Evolutionary conservation across 805 yeast genomes (phyloP).

Genomic region (Candida namnaoensis): DNA sequence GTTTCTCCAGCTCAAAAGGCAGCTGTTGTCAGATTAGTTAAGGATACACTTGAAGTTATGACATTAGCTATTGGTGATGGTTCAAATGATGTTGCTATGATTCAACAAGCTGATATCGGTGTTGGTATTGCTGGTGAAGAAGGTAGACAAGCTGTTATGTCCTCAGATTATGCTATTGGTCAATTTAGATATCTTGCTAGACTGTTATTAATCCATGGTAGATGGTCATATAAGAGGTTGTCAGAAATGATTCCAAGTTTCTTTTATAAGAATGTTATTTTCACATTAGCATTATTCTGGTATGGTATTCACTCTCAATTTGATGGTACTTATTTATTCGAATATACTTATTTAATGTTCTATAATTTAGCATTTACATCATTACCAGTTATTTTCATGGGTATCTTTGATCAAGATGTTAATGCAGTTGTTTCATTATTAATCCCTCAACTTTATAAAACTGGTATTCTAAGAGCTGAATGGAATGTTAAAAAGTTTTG

Average conservation of each 20-base stretch:
- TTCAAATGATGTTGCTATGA: slow-evolving; percentile 86
- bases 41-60: slow-evolving; percentile 68
- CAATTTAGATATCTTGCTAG: slow-evolving; percentile 69
- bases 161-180: slow-evolving; percentile 80
- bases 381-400: slow-evolving; percentile 69
- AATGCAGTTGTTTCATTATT: slow-evolving; percentile 56
- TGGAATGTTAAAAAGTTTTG: slow-evolving; percentile 64
- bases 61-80: slow-evolving; percentile 87
- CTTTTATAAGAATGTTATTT: slow-evolving; percentile 72
- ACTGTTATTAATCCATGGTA: slow-evolving; percentile 66
- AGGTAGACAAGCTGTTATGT: slow-evolving; percentile 86
- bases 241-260: slow-evolving; percentile 80
- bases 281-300: slow-evolving; percentile 71
- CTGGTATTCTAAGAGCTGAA: slow-evolving; percentile 65
- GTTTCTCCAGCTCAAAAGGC: slow-evolving; percentile 88
- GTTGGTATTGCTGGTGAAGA: slow-evolving; percentile 91
- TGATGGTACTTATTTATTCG: slow-evolving; percentile 75
- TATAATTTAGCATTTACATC: slow-evolving; percentile 81
- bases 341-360: slow-evolving; percentile 73
- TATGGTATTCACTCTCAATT: slow-evolving; percentile 66
- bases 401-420: slow-evolving; percentile 77
- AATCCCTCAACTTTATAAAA: slow-evolving; percentile 67
- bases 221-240: slow-evolving; percentile 80
- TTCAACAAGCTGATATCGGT: slow-evolving; percentile 82
- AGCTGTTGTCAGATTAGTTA: slow-evolving; percentile 73